A percentile compares a stretch with the other conserved stretches of the same genome.
Conservation (phyloP, 352 stramenopile species). For the Phytophthora foliorum region DNA sequence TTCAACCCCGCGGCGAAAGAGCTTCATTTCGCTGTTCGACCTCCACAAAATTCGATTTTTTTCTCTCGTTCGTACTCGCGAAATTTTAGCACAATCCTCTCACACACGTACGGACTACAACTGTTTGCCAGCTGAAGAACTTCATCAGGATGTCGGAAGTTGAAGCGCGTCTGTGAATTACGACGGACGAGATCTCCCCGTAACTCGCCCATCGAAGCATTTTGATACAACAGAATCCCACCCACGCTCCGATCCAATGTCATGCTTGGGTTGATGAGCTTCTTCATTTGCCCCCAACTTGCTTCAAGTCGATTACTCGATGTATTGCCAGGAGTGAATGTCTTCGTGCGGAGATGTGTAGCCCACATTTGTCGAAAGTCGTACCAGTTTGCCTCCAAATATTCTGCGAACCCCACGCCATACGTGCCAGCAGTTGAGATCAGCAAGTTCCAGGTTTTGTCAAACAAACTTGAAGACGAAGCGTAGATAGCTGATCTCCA, state of each 20-base stretch:
- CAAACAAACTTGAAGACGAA: too few relatives aligned
- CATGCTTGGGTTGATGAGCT: background rate
- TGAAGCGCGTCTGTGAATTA: background rate
- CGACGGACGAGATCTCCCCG: slow-evolving; percentile 1
- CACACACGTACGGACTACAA: too few relatives aligned
- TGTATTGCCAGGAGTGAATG: slow-evolving; percentile 11
- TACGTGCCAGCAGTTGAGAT: too few relatives aligned
- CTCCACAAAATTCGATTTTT: too few relatives aligned
- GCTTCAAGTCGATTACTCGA: background rate
- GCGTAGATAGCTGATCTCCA: too few relatives aligned
- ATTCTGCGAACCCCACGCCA: slow-evolving; percentile 15
- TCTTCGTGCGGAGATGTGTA: slow-evolving; percentile 10
- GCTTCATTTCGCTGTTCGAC: too few relatives aligned
- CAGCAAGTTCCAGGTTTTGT: too few relatives aligned
- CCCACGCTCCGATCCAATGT: background rate
- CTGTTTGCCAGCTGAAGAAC: too few relatives aligned
- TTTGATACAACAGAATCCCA: slow-evolving; percentile 13
- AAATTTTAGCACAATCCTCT: too few relatives aligned
- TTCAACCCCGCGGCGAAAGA: too few relatives aligned
- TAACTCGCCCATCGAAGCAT: slow-evolving; percentile 7
- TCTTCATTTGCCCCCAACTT: slow-evolving; percentile 7
- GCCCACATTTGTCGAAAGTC: slow-evolving; percentile 7
- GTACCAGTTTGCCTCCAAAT: slow-evolving; percentile 11
- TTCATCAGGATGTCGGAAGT: too few relatives aligned
- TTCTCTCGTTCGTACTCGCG: too few relatives aligned